Evolutionary conservation across 1,284 basidiomycete genomes (phyloP).

Genomic region (Sutorius eximius): DNA sequence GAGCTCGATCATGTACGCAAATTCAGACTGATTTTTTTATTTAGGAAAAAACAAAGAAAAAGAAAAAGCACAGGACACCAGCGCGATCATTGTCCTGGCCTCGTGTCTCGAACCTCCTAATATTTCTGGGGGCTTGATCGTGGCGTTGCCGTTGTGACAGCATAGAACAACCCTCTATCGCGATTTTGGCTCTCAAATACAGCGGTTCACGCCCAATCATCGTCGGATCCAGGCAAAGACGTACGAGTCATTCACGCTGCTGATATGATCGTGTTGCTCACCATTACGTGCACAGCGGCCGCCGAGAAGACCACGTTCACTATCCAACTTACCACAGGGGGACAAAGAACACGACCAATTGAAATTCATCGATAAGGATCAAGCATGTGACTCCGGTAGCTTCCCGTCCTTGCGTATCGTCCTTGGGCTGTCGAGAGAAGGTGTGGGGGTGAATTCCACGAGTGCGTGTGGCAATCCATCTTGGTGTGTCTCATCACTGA

Average conservation of each 20-base stretch:
- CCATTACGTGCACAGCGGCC: conserved; percentile 7
- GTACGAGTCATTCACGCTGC: conserved; percentile 5
- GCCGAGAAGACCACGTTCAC: background rate
- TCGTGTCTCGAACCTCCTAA: background rate
- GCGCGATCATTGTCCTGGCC: background rate
- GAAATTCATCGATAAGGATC: background rate
- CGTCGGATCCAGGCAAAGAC: conserved; percentile 14
- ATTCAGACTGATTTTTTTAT: background rate
- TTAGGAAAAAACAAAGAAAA: background rate
- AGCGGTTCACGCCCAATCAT: background rate
- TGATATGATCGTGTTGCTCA: conserved; percentile 2
- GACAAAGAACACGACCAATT: conserved; percentile 1
- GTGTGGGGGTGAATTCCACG: background rate
- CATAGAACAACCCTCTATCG: conserved; percentile 4
- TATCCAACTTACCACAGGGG: background rate
- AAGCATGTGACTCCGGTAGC: background rate
- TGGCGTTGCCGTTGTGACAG: conserved; percentile 16
- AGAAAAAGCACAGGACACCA: background rate
- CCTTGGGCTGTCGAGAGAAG: background rate
- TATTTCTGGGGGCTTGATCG: conserved; percentile 13
- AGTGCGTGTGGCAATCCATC: conserved; percentile 2
- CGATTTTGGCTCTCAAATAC: background rate
- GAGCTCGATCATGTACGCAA: background rate
- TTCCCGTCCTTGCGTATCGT: background rate
- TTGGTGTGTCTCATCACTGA: background rate